A percentile compares a stretch with the other conserved stretches of the same genome.
Conservation (phyloP, 305 asterid genomes). For the Fraxinus latifolia region DNA sequence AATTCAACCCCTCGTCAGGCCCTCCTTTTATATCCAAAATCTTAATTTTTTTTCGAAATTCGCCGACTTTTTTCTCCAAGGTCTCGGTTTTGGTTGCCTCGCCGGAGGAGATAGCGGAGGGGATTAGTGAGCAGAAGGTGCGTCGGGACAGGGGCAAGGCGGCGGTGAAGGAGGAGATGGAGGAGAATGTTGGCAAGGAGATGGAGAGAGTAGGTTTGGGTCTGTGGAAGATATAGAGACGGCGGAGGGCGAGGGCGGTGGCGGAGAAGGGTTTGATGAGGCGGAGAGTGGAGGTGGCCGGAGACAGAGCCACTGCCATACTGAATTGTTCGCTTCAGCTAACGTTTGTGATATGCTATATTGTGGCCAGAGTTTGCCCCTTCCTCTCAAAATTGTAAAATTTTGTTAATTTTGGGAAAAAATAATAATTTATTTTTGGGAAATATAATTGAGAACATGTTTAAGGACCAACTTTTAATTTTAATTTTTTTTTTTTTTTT, state of each 20-base stretch:
- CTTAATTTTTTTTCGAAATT: slow-evolving; percentile 62
- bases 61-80: slow-evolving; percentile 49
- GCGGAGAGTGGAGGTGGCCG: slow-evolving; percentile 41
- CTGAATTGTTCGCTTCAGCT: background rate
- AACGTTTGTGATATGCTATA: background rate
- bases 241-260: background rate
- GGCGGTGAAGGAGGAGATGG: slow-evolving; percentile 28
- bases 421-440: background rate
- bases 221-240: slow-evolving; percentile 17
- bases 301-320: slow-evolving; percentile 29
- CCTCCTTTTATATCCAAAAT: slow-evolving; percentile 81
- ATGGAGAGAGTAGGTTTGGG: slow-evolving; percentile 22
- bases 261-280: slow-evolving; percentile 35
- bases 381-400: background rate
- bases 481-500: too few relatives aligned
- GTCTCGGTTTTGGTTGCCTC: slow-evolving; percentile 48
- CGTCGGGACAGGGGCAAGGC: slow-evolving; percentile 32
- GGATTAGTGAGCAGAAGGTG: slow-evolving; percentile 48
- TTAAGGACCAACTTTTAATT: background rate
- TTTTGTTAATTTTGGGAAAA: background rate
- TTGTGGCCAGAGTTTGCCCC: background rate
- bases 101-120: slow-evolving; percentile 55
- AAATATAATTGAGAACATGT: background rate
- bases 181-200: slow-evolving; percentile 29
- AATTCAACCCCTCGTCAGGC: slow-evolving; percentile 60